Base-by-base conservation (phyloP, 78 protist species). In the Guillardia theta region DNA sequence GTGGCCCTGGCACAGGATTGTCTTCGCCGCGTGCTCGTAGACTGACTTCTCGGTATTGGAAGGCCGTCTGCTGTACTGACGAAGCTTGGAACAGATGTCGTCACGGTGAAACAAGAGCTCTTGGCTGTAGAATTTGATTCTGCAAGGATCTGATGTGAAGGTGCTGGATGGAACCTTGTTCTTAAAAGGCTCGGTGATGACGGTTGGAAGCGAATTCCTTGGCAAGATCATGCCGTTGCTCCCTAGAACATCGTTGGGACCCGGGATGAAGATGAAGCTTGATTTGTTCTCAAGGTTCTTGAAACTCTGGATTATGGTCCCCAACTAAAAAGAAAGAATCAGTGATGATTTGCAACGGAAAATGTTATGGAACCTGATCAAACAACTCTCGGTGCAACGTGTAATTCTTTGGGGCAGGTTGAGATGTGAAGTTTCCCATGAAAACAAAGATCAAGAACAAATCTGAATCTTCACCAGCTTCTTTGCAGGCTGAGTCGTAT, bases 211-310 rank as follows among this genome's bases (percentile, higher is more conserved):
- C 9, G 15, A 5, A 21, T 64, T 64, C 43, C 78, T 6, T 24
- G 15, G 78, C 12, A 64, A 21, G 39, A 5, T 5, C 78, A 12
- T 15, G 39, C 39, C 8, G 78, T 5, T 5, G 78, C 33, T 12
- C 43, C 78, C 83, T 36, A 70, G n/a, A 4, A 70, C 22, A 48
- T 80, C 90, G 44, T 50, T 50, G 50, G 92, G 92, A 70, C 97
- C 96, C 5, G 97, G 97, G 36, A 96, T 90, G 58, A 96, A 93
- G n/a, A 96, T 93, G 92, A 96, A 96, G 64, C 80, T 88, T n/a
- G n/a, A n/a, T n/a, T n/a, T n/a, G n/a, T n/a, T n/a, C n/a, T n/a
- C n/a, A n/a, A n/a, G n/a, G n/a, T n/a, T n/a, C n/a, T n/a, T n/a
- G 39, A 90, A 48, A 27, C 41, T 44, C 41, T 27, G 50, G 54